Evolutionary conservation across 768 basidiomycete species (phyloP).

Genomic region (Auriscalpium vulgare): DNA sequence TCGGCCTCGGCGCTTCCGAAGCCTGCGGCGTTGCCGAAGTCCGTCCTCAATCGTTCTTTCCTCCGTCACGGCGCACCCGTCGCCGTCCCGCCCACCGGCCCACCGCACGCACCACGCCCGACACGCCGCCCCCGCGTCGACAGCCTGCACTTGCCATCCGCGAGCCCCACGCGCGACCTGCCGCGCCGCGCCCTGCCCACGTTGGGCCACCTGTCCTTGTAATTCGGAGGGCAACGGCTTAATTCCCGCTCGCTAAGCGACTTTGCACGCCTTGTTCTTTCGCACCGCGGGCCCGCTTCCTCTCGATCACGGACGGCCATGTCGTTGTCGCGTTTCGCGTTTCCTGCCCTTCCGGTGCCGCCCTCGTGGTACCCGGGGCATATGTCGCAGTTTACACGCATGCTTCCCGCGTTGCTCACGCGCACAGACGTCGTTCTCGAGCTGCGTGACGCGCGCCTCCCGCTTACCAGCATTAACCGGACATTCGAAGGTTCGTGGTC

Average conservation of each 20-base stretch:
- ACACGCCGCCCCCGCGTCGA: no score
- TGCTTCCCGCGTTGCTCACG: conserved; percentile 67
- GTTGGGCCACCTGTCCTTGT: no score
- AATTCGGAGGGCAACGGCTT: background rate
- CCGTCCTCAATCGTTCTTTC: no score
- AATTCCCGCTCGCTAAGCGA: conserved; percentile 3
- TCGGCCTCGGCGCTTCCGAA: no score
- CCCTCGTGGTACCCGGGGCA: conserved; percentile 96
- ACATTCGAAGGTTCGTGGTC: conserved; percentile 66
- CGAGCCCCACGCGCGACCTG: no score
- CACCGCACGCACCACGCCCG: no score
- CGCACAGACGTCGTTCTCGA: conserved; percentile 91
- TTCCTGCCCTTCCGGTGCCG: conserved; percentile 53
- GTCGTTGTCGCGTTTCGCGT: conserved; percentile 29
- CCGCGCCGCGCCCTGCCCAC: no score
- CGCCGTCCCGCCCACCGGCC: no score
- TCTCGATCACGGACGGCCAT: background rate
- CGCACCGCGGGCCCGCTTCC: background rate
- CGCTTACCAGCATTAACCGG: conserved; percentile 89
- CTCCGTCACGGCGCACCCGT: background rate
- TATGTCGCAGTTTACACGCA: conserved; percentile 82
- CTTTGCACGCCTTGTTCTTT: background rate
- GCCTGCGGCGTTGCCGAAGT: no score
- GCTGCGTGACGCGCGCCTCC: conserved; percentile 86
- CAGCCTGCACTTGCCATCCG: no score